Evolutionary conservation across 768 basidiomycete genomes (phyloP).

Genomic region (Pleurotus ostreatus): DNA sequence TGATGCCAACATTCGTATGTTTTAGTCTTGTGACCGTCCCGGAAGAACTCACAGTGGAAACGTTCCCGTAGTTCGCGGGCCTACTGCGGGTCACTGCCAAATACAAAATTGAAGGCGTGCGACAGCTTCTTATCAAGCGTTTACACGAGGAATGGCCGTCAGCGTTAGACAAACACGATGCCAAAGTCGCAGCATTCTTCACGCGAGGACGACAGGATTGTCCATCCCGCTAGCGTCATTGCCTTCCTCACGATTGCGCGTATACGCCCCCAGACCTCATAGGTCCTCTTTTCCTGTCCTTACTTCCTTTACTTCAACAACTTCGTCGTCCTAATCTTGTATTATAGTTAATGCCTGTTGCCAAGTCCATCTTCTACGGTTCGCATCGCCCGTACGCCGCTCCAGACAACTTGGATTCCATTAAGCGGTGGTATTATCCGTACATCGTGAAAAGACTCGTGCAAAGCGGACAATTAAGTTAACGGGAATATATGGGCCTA

Average conservation of each 20-base stretch:
- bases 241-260: neutral
- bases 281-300: constrained; percentile 2
- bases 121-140: neutral
- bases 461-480: too few species aligned
- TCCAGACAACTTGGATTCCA: too few species aligned
- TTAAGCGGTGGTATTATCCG: too few species aligned
- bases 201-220: constrained; percentile 1
- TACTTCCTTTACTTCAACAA: too few species aligned
- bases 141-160: constrained; percentile 3
- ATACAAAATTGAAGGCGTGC: neutral
- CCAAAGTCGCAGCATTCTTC: neutral
- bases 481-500: too few species aligned
- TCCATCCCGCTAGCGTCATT: constrained; percentile 4
- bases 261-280: neutral
- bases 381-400: too few species aligned
- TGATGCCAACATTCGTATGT: neutral
- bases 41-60: constrained; percentile 6
- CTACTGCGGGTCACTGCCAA: constrained; percentile 1
- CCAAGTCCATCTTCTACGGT: too few species aligned
- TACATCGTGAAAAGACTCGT: too few species aligned
- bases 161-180: neutral
- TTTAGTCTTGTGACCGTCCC: neutral
- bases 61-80: neutral
- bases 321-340: too few species aligned
- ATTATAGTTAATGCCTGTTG: too few species aligned